phyloP scores from a whole-genome alignment of 169 alveolate genomes.

The Plasmodium relictum region DNA sequence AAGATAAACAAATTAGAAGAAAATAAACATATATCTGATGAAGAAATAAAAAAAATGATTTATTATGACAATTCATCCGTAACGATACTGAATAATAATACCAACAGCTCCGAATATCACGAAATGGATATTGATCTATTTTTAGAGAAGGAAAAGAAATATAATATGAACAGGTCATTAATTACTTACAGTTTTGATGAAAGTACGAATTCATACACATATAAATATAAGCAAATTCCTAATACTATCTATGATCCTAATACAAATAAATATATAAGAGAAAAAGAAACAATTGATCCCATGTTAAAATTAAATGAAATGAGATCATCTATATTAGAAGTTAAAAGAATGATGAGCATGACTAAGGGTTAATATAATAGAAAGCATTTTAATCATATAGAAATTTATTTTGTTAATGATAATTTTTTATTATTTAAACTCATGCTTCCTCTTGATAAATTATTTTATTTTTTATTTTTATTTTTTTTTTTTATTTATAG shows the following conservation, averaged over 20 bases:
- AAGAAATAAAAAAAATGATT: conserved; percentile 68
- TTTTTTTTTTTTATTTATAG: conserved; percentile 21
- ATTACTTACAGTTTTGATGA: conserved; percentile 61
- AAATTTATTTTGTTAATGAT: too few relatives aligned
- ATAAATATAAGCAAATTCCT: conserved; percentile 75
- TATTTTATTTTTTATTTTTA: too few relatives aligned
- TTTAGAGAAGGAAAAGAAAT: conserved; percentile 64
- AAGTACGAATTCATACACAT: conserved; percentile 49
- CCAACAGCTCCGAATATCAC: background rate
- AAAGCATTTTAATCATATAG: background rate
- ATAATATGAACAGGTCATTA: conserved; percentile 69
- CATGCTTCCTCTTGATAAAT: background rate
- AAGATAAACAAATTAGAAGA: conserved; percentile 43
- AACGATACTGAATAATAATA: conserved; percentile 23
- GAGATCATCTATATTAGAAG: conserved; percentile 83
- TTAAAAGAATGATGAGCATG: conserved; percentile 86
- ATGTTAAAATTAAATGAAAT: conserved; percentile 81
- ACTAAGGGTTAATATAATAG: conserved; percentile 77
- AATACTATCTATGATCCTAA: conserved; percentile 73
- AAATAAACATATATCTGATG: conserved; percentile 72
- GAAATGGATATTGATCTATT: conserved; percentile 75
- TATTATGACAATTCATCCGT: conserved; percentile 33
- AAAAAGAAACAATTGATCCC: conserved; percentile 84
- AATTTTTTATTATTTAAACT: too few relatives aligned
- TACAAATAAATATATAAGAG: conserved; percentile 77